Conservation (phyloP, 306 rosid genomes). For the Vicia villosa region DNA sequence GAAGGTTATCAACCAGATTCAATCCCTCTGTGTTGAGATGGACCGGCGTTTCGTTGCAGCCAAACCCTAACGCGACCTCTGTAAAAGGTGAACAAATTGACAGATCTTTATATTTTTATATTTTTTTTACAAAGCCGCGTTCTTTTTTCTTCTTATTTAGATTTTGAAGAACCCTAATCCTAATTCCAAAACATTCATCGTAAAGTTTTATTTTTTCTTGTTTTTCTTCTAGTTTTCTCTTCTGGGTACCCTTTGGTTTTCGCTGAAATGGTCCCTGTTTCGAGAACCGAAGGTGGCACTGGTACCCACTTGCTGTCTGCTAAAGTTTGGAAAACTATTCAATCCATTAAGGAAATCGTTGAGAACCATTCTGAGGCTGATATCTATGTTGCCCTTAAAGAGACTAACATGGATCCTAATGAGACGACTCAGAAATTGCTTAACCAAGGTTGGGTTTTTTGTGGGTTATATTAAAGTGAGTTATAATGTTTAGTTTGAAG, state of each 20-base stretch:
- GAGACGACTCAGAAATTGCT: slow-evolving; percentile 98
- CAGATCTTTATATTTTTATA: too few relatives aligned
- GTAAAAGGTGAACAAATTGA: too few relatives aligned
- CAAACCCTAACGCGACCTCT: too few relatives aligned
- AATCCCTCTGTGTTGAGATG: too few relatives aligned
- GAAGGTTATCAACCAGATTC: too few relatives aligned
- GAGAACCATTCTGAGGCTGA: slow-evolving; percentile 86
- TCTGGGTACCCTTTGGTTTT: slow-evolving; percentile 27
- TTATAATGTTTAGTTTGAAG: too few relatives aligned
- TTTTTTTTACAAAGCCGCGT: slow-evolving; percentile 39
- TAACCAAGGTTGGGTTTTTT: slow-evolving; percentile 70
- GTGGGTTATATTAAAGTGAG: too few relatives aligned
- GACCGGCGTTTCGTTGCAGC: too few relatives aligned
- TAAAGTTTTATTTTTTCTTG: slow-evolving; percentile 47
- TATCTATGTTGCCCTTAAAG: slow-evolving; percentile 85
- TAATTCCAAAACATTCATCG: slow-evolving; percentile 44
- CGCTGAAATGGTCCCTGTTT: slow-evolving; percentile 66
- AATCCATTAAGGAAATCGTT: slow-evolving; percentile 88
- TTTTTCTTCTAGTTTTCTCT: neutral
- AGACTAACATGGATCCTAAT: slow-evolving; percentile 93
- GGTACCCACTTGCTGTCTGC: slow-evolving; percentile 69
- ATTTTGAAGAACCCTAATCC: slow-evolving; percentile 44
- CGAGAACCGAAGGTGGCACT: slow-evolving; percentile 68
- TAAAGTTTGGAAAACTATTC: slow-evolving; percentile 72
- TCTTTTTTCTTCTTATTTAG: slow-evolving; percentile 22